phyloP scores from a whole-genome alignment of 495 filamentous ascomycete genomes.

The Penicillium crystallinum region DNA sequence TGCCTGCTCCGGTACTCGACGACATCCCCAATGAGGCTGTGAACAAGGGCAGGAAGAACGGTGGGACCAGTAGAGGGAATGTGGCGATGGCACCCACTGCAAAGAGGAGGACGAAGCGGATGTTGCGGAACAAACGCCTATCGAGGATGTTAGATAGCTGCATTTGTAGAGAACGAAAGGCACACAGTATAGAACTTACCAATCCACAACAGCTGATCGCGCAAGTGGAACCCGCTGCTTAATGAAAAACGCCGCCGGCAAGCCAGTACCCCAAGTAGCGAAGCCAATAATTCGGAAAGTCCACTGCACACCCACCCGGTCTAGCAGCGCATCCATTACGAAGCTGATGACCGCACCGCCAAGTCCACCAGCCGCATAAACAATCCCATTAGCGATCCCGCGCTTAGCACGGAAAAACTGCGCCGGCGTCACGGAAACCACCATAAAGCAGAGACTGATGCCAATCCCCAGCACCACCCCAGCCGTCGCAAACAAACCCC shows the following conservation, averaged over 20 bases:
- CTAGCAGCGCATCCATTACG: conserved; percentile 41
- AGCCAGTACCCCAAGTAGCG: conserved; percentile 41
- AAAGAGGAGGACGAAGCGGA: conserved; percentile 49
- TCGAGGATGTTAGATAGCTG: not conserved
- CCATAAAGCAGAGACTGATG: conserved; percentile 27
- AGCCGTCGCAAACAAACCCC: conserved; percentile 50
- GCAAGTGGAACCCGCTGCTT: conserved; percentile 48
- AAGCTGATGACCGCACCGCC: conserved; percentile 49
- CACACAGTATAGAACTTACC: conserved; percentile 22
- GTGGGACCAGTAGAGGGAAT: conserved; percentile 56
- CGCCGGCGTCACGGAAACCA: conserved; percentile 44
- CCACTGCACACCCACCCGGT: conserved; percentile 47
- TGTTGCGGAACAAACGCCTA: conserved; percentile 45
- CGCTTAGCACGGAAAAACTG: conserved; percentile 53
- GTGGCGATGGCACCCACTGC: conserved; percentile 52
- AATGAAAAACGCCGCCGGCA: conserved; percentile 54
- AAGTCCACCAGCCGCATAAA: conserved; percentile 50
- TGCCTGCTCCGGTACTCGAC: conserved; percentile 44
- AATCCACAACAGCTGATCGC: conserved; percentile 45
- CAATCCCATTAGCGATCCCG: conserved; percentile 53
- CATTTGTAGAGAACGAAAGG: too few relatives aligned
- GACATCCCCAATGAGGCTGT: conserved; percentile 41
- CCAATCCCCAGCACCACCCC: conserved; percentile 52
- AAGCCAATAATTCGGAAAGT: conserved; percentile 50
- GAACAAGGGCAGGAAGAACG: conserved; percentile 54